phyloP scores from a whole-genome alignment of 306 rosid species.

The Luffa acutangula region DNA sequence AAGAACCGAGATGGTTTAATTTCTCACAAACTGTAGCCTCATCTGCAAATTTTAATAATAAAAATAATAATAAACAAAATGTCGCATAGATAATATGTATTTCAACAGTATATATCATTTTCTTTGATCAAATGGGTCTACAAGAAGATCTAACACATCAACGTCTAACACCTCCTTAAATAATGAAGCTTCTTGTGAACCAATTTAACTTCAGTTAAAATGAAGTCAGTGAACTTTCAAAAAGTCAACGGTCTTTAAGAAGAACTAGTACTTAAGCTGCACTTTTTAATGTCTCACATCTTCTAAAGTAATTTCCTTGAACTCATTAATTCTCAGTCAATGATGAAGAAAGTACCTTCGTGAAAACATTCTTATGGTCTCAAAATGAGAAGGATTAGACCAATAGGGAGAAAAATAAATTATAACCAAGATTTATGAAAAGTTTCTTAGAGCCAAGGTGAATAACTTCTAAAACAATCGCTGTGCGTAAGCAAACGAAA shows the following conservation, averaged over 20 bases:
- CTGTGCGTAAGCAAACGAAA: neutral
- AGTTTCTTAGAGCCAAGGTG: neutral
- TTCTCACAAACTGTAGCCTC: slow-evolving; percentile 28
- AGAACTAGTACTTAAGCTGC: neutral
- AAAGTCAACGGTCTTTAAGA: neutral
- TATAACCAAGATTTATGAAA: neutral
- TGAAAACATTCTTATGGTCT: neutral
- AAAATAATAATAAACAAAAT: slow-evolving; percentile 14
- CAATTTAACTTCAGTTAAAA: neutral
- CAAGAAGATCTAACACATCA: neutral
- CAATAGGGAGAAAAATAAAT: neutral
- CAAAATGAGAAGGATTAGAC: neutral
- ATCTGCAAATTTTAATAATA: slow-evolving; percentile 29
- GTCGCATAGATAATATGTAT: neutral
- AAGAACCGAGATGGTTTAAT: slow-evolving; percentile 19
- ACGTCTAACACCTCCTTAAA: neutral
- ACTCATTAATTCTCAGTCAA: neutral
- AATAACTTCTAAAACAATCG: neutral
- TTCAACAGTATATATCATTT: neutral
- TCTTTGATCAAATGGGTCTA: neutral
- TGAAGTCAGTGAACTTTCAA: neutral
- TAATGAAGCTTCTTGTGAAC: neutral
- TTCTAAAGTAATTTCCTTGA: neutral
- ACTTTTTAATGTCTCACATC: neutral
- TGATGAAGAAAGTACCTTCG: neutral